Base-by-base conservation (phyloP, 768 basidiomycete species). In the Tricholoma terreum region DNA sequence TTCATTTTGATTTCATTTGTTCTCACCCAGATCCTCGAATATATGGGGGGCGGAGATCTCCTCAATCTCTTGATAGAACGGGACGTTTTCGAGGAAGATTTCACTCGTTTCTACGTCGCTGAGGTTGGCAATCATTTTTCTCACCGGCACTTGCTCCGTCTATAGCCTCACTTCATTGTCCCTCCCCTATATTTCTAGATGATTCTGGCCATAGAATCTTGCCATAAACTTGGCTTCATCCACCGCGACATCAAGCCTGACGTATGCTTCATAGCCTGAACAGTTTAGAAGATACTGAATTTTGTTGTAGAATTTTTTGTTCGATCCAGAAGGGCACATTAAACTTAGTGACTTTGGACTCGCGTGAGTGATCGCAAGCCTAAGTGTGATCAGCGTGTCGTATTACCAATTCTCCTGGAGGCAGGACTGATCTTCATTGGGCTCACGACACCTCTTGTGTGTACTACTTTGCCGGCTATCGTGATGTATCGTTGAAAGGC, bases 221-320 rank as follows among this genome's bases (percentile, higher is more conserved):
- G 93, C 70, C 94, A 97, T 75, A 88, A 87, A 70, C 86, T 91
- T 65, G 95, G 95, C 9, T 98, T 95, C 75, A 97, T 98, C 67
- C 96, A 98, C 77, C 85, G 96, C 59, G 96, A 99, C 77, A 95
- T 98, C 75, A 95, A 97, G 73, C 91, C 94, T 65, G 92, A 95
- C 73, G 89, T 91, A 71, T 69, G 85, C 74, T 19, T 43, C 27
- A 36, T 46, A 57, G n/a, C 45, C 48, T 59, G 27, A 50, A 55
- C 35, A 61, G 54, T 43, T 55, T 61, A 36, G 58, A 46, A 52
- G 56, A 38, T 55, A 67, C 55, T 62, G 58, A 58, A 54, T 59
- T 50, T 53, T 59, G 57, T 30, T 54, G 56, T 69, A 94, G 92
- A 98, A 98, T 72, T 98, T 98, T 77, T 80, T 98, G 53, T 95